These are phyloP conservation scores for Vitis labrusca DNA, from an alignment of 164 flowering plant species.

Conservation along the genomic window DNA sequence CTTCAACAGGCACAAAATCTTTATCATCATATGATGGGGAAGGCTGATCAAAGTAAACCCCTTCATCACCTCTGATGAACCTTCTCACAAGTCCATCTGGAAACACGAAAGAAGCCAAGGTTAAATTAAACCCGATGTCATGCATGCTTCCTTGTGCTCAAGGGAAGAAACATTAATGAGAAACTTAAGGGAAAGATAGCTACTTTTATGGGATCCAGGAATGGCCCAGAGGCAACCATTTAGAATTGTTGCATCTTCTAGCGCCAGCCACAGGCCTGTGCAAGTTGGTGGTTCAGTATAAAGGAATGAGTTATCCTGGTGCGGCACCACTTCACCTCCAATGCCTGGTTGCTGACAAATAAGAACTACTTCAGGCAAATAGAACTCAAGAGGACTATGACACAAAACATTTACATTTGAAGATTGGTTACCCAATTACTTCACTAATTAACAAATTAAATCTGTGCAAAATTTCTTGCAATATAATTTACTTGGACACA, in stretches of 20 bases:
- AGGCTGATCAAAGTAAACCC: slow-evolving; percentile 81
- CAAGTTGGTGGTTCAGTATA: slow-evolving; percentile 86
- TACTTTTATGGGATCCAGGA: slow-evolving; percentile 95
- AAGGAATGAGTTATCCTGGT: slow-evolving; percentile 95
- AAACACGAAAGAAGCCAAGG: slow-evolving; percentile 8
- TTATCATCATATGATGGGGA: slow-evolving; percentile 77
- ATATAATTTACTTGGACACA: too few relatives aligned
- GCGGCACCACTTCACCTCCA: slow-evolving; percentile 97
- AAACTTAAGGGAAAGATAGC: not conserved
- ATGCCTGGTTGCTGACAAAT: slow-evolving; percentile 93
- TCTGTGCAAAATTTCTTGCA: too few relatives aligned
- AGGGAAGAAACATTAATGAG: not conserved
- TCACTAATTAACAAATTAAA: too few relatives aligned
- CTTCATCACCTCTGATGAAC: slow-evolving; percentile 80
- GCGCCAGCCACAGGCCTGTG: slow-evolving; percentile 92
- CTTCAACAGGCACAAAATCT: slow-evolving; percentile 89
- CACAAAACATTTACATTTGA: too few relatives aligned
- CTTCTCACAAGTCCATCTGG: slow-evolving; percentile 93
- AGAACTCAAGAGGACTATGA: too few relatives aligned
- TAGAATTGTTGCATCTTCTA: slow-evolving; percentile 80
- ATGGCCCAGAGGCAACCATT: slow-evolving; percentile 99
- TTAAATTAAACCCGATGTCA: not conserved
- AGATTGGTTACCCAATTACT: too few relatives aligned
- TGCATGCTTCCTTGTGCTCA: not conserved
- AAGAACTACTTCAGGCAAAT: slow-evolving; percentile 1